A percentile compares a stretch with the other conserved stretches of the same genome.
phyloP scores from a whole-genome alignment of 2,329 filamentous ascomycete genomes.

The Fusarium buharicum region DNA sequence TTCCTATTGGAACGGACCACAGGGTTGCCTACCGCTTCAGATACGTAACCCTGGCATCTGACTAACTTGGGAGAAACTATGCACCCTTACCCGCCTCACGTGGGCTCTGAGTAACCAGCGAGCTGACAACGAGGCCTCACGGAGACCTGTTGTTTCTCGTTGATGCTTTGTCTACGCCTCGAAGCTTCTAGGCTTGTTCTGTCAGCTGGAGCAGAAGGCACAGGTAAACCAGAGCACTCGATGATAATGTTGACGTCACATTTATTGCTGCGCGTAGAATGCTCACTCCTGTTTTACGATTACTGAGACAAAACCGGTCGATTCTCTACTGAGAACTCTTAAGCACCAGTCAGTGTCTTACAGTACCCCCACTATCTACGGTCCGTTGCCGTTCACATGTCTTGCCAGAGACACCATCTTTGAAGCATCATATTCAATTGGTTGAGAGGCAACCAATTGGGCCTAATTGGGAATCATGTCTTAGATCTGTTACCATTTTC shows the following conservation, averaged over 20 bases:
- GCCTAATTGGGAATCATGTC: constrained; percentile 32
- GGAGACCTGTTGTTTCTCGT: constrained; percentile 3
- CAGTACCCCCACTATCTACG: constrained; percentile 26
- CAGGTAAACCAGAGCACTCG: background rate
- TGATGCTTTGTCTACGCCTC: background rate
- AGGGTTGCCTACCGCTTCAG: constrained; percentile 32
- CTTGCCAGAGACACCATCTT: constrained; percentile 30
- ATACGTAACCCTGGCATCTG: constrained; percentile 16
- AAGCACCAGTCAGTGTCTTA: constrained; percentile 21
- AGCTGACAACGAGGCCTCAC: constrained; percentile 41
- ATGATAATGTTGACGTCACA: background rate
- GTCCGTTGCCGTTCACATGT: constrained; percentile 38
- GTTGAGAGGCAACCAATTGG: constrained; percentile 16
- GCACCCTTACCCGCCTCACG: constrained; percentile 34
- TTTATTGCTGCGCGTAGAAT: background rate
- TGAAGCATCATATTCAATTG: constrained; percentile 10
- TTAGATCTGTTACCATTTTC: constrained; percentile 29
- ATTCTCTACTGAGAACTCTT: background rate
- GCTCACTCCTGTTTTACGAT: background rate
- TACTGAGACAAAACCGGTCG: background rate
- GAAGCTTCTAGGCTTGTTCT: background rate
- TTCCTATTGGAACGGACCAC: constrained; percentile 27
- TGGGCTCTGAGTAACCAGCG: constrained; percentile 31
- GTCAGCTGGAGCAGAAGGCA: background rate
- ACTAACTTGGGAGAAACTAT: constrained; percentile 23